Evolutionary conservation across 805 yeast genomes (phyloP).

Genomic region (Cyberlindnera mrakii): DNA sequence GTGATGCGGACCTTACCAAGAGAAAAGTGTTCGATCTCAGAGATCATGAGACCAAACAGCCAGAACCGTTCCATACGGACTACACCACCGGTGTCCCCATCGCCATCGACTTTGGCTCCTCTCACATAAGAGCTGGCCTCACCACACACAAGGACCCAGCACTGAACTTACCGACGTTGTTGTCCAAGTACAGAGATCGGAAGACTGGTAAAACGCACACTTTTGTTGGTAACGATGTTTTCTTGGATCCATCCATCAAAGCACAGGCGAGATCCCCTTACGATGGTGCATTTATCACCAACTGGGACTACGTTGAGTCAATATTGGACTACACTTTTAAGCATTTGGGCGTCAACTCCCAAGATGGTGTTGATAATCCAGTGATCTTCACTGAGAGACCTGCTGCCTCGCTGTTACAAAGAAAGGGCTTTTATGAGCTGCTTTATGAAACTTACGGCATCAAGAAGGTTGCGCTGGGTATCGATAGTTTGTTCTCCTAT

Average conservation of each 20-base stretch:
- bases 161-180: slow-evolving; percentile 60
- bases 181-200: slow-evolving; percentile 76
- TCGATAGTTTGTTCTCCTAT: slow-evolving; percentile 77
- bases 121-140: slow-evolving; percentile 53
- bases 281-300: slow-evolving; percentile 81
- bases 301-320: slow-evolving; percentile 87
- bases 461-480: slow-evolving; percentile 72
- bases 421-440: slow-evolving; percentile 72
- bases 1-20: slow-evolving; percentile 11
- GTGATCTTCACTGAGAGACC: slow-evolving; percentile 73
- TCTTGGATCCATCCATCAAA: slow-evolving; percentile 61
- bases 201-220: slow-evolving; percentile 56
- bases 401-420: slow-evolving; percentile 63
- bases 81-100: slow-evolving; percentile 63
- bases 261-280: slow-evolving; percentile 72
- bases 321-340: slow-evolving; percentile 79
- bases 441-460: slow-evolving; percentile 78
- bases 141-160: slow-evolving; percentile 42
- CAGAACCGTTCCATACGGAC: slow-evolving; percentile 42
- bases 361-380: slow-evolving; percentile 64
- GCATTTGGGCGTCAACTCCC: slow-evolving; percentile 61
- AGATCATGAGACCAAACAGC: slow-evolving; percentile 15
- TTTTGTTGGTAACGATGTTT: slow-evolving; percentile 77
- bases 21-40: slow-evolving; percentile 20
- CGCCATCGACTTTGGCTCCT: slow-evolving; percentile 82